A percentile compares a stretch with the other conserved stretches of the same genome.
Conservation (phyloP, 306 rosid genomes). For the Quercus gilva region DNA sequence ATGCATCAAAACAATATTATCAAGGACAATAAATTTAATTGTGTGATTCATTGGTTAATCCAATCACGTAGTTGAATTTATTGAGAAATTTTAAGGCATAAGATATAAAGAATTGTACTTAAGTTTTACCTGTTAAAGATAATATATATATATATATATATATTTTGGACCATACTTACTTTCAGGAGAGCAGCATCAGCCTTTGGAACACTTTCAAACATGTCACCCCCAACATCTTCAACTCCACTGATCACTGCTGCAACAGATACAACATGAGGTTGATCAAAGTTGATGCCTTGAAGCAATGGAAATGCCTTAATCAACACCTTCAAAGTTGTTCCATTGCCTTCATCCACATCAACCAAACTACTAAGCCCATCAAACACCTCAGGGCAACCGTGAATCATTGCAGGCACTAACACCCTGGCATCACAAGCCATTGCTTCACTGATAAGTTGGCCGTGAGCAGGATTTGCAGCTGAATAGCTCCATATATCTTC, state of each 20-base stretch:
- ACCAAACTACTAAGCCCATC: constrained; percentile 47
- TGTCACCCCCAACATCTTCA: constrained; percentile 52
- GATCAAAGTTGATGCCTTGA: constrained; percentile 65
- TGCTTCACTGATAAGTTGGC: constrained; percentile 49
- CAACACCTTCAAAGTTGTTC: constrained; percentile 35
- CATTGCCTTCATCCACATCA: constrained; percentile 77
- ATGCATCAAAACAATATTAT: too few relatives aligned
- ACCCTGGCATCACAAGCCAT: constrained; percentile 52
- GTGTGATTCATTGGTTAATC: too few relatives aligned
- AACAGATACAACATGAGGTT: constrained; percentile 53
- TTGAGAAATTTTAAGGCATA: too few relatives aligned
- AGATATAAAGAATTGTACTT: too few relatives aligned
- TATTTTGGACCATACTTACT: constrained; percentile 25
- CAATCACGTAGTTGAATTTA: too few relatives aligned
- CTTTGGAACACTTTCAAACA: constrained; percentile 60
- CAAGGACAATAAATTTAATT: too few relatives aligned
- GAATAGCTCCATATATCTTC: neutral
- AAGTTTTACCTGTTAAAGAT: too few relatives aligned
- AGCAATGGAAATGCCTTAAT: constrained; percentile 43
- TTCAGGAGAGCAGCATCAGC: constrained; percentile 62
- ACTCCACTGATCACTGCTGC: constrained; percentile 21
- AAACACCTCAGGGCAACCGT: constrained; percentile 38
- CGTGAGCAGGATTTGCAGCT: constrained; percentile 19
- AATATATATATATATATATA: too few relatives aligned
- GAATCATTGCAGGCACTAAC: constrained; percentile 25